Base-by-base conservation (phyloP, 2,329 filamentous ascomycete genomes). In the Pseudocercospora crystallina region DNA sequence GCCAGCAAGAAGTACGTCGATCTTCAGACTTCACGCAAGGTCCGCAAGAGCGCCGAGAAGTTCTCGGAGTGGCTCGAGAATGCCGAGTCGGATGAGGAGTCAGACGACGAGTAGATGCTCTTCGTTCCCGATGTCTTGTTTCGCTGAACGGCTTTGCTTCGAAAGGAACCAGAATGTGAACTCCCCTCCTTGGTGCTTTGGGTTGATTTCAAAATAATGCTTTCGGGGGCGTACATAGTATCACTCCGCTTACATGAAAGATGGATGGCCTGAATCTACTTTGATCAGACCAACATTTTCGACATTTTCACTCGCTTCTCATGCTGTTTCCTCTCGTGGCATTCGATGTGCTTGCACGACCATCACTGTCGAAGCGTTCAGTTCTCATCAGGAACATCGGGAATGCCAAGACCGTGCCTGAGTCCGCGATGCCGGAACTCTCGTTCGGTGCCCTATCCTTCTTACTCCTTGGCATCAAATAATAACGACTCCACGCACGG, bases 1-100 rank as follows among this genome's bases (percentile, higher is more conserved):
- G 90, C 92, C 53, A 96, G 90, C 83, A 96, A 95, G 86, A 96
- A 96, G 79, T 97, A 97, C 71, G 89, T 95, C 63, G 92, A 97
- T 70, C 74, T 95, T 54, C 70, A 85, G 53, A 91, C 85, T 55
- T 95, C 90, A 76, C 92, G 90, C 80, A 95, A 95, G 81, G 90
- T 97, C 57, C 90, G 91, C 76, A 92, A 95, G 80, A 87, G 89
- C 60, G 90, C 94, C 47, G 88, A 95, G 78, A 86, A 89, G 59
- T 99, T 99, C 82, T 80, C 96, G 67, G 87, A 85, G 64, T 97
- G 91, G 92, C 89, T 97, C 51, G 83, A 89, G 57, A 63, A 56
- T 20, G 62, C 62, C 10, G 62, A 65, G 53, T 59, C 55, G 30
- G 62, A 65, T 14, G 62, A 64, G 13, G 62, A 64, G n/a, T 61